Evolutionary conservation across 306 rosid genomes (phyloP).

Genomic region (Cicer arietinum): DNA sequence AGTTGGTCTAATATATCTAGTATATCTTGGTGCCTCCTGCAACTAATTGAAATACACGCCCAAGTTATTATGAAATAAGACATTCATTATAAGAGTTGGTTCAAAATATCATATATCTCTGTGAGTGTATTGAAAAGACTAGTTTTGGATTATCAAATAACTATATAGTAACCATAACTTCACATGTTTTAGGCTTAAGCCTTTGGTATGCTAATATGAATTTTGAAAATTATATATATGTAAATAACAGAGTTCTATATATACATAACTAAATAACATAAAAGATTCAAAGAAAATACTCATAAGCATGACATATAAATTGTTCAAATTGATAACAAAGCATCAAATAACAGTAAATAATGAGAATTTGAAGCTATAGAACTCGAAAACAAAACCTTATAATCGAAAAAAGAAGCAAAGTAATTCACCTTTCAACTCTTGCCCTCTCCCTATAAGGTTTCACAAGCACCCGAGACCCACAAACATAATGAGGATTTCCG

Average conservation of each 20-base stretch:
- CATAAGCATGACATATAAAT: not conserved
- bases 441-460: constrained; percentile 85
- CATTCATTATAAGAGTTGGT: not conserved
- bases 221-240: not conserved
- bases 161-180: not conserved
- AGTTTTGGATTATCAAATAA: not conserved
- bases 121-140: not conserved
- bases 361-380: not conserved
- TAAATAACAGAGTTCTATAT: not conserved
- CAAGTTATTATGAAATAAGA: constrained; percentile 2
- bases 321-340: not conserved
- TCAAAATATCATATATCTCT: not conserved
- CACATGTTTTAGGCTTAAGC: not conserved
- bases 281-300: not conserved
- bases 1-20: constrained; percentile 57
- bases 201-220: not conserved
- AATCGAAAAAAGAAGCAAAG: not conserved
- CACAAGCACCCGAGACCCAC: constrained; percentile 85
- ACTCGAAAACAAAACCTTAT: not conserved
- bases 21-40: constrained; percentile 57
- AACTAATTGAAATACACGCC: constrained; percentile 18
- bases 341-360: too few species aligned
- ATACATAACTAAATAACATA: not conserved
- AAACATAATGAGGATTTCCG: constrained; percentile 77
- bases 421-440: constrained; percentile 67